Evolutionary conservation across 2,329 filamentous ascomycete genomes (phyloP).

Genomic region (Ceratocystis diversiconidia): DNA sequence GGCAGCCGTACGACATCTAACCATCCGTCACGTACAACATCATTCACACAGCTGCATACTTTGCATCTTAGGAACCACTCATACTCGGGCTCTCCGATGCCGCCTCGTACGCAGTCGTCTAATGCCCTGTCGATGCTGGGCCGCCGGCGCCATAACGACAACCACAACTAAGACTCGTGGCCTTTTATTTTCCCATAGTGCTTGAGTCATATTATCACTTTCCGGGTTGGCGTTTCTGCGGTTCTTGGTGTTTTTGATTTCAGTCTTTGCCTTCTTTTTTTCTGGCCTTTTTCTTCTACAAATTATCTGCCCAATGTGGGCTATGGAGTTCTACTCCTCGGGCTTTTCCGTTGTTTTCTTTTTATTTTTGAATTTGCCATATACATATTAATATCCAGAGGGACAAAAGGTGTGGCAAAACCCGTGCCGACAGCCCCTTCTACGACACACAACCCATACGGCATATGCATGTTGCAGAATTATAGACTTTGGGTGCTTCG

Average conservation of each 20-base stretch:
- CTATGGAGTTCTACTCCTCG: background rate
- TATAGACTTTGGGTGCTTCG: background rate
- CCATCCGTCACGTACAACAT: slow-evolving; percentile 17
- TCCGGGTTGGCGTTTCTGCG: background rate
- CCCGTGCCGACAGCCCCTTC: no score
- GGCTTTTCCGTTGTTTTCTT: background rate
- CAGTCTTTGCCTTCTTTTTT: background rate
- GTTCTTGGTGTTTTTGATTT: no score
- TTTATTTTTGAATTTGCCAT: background rate
- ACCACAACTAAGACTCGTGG: background rate
- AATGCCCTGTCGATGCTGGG: slow-evolving; percentile 17
- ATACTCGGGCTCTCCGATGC: slow-evolving; percentile 18
- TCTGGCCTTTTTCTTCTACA: background rate
- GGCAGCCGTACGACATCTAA: slow-evolving; percentile 16
- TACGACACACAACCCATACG: background rate
- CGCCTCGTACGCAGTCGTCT: slow-evolving; percentile 17
- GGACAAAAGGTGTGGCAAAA: background rate
- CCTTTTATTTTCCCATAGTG: background rate
- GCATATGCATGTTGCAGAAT: background rate
- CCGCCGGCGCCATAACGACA: slow-evolving; percentile 10
- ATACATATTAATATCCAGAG: background rate
- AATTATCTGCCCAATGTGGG: background rate
- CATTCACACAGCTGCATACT: slow-evolving; percentile 17
- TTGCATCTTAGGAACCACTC: slow-evolving; percentile 17
- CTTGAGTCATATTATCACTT: background rate